Evolutionary conservation across 768 basidiomycete species (phyloP), one percentile per base, ranked within the genome.

Genomic region (Pulveroboletus sp.): DNA sequence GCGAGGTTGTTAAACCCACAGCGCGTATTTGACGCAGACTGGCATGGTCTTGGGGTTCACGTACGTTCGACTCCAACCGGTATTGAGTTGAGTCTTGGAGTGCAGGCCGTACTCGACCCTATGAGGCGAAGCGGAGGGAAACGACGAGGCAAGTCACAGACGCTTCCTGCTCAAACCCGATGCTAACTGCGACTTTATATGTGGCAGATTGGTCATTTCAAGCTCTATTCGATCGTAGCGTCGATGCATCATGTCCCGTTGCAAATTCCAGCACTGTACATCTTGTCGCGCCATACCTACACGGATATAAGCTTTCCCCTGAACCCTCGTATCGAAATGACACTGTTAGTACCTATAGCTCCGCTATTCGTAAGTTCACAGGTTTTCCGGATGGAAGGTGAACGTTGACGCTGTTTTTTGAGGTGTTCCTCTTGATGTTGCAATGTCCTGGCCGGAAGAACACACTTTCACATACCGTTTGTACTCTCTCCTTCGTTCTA

Each of bases 11-110:
- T 98, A 37, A 90, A 93, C 61, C 88, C 92, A 0, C 90, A 95
- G 57, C 77, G 76, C 4, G 69, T 95, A 4, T 93, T 97, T 58
- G 89, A 92, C 56, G 88, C 90, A 5, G 85, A 92, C 58, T 96
- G 91, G 89, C 92, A 95, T 61, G 88, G 89, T 1, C 80, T 97
- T 62, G 80, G 85, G 9, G 72, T 95, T 1, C 86, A 92, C 63
- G 88, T 91, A 3, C 65, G 76, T 20, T 89, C 83, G 74, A 73
- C 72, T 19, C 71, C 75, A 36, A 67, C 65, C 29, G 85, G 81
- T 14, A 73, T 92, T 19, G 80, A 86, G 63, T 76, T 90, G 30
- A 71, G 75, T 52, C 67, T 94, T 45, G 76, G 76, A 3, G 82
- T 86, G 51, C 91, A 93, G 62, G 79, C 83, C 14, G 85, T 97